Percentiles rank a stretch among this genome's conserved stretches.
phyloP scores from a whole-genome alignment of 1,284 basidiomycete genomes.

The Cutaneotrichosporon cavernicola region DNA sequence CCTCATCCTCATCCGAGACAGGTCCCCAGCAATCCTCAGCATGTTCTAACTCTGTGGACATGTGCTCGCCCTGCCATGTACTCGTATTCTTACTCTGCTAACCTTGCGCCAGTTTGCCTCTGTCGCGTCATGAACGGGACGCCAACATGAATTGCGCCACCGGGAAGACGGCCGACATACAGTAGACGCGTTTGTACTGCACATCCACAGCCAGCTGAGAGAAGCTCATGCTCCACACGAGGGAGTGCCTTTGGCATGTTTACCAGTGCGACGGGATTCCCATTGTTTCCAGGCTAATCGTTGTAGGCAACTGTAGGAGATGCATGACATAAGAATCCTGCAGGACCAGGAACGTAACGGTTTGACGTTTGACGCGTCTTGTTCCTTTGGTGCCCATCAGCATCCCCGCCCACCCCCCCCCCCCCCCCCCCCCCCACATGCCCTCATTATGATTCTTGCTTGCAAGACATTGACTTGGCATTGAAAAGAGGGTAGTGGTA shows the following conservation, averaged over 20 bases:
- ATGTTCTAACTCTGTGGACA: not conserved
- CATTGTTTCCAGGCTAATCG: not conserved
- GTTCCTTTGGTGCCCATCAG: not conserved
- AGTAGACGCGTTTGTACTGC: not conserved
- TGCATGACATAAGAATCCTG: not conserved
- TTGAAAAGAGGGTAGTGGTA: too few species aligned
- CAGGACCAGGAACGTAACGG: slow-evolving; percentile 1
- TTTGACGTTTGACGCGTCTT: not conserved
- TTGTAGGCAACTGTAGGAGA: not conserved
- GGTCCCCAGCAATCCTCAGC: too few species aligned
- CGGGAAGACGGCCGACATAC: not conserved
- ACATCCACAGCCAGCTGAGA: not conserved
- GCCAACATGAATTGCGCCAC: not conserved
- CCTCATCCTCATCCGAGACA: too few species aligned
- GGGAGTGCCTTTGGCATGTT: not conserved
- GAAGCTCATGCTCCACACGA: not conserved
- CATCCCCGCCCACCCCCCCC: too few species aligned
- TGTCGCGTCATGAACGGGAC: not conserved
- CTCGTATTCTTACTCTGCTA: not conserved
- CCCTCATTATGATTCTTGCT: not conserved
- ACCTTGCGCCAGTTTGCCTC: not conserved
- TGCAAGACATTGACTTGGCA: not conserved
- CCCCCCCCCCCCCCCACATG: too few species aligned
- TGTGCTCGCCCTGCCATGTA: not conserved
- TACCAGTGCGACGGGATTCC: not conserved